phyloP scores from a whole-genome alignment of 139 green algal genomes.

The Raphidocelis subcapitata region DNA sequence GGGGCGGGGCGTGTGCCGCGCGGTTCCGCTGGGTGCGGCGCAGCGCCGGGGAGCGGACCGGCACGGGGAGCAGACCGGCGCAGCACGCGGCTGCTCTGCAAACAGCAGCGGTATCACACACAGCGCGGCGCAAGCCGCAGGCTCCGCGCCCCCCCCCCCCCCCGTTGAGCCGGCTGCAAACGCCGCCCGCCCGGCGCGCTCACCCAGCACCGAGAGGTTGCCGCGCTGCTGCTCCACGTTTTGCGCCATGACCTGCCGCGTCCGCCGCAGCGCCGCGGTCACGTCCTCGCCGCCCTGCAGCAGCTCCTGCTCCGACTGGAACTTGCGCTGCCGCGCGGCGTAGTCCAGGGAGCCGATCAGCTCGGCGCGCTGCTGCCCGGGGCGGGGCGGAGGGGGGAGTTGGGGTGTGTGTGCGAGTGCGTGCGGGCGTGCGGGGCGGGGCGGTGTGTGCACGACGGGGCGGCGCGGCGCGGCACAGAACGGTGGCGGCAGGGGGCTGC shows the following conservation, averaged over 20 bases:
- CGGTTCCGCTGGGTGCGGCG: too few species aligned
- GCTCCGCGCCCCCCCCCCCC: too few species aligned
- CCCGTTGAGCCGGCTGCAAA: too few species aligned
- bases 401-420: not conserved
- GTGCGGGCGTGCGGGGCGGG: too few species aligned
- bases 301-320: conserved; percentile 45
- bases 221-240: conserved; percentile 69
- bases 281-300: conserved; percentile 49
- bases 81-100: too few species aligned
- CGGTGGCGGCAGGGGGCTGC: not conserved
- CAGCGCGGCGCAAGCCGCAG: not conserved
- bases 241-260: conserved; percentile 55
- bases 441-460: too few species aligned
- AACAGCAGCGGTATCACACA: too few species aligned
- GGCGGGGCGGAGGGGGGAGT: not conserved
- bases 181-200: too few species aligned
- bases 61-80: too few species aligned
- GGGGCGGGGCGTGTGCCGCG: not conserved
- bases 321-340: conserved; percentile 34
- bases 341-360: conserved; percentile 44
- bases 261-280: conserved; percentile 68
- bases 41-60: too few species aligned
- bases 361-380: conserved; percentile 44
- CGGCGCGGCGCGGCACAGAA: not conserved
- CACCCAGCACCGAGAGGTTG: conserved; percentile 69